Conservation (phyloP, 1,284 basidiomycete genomes). For the Rhodotorula mucilaginosa region DNA sequence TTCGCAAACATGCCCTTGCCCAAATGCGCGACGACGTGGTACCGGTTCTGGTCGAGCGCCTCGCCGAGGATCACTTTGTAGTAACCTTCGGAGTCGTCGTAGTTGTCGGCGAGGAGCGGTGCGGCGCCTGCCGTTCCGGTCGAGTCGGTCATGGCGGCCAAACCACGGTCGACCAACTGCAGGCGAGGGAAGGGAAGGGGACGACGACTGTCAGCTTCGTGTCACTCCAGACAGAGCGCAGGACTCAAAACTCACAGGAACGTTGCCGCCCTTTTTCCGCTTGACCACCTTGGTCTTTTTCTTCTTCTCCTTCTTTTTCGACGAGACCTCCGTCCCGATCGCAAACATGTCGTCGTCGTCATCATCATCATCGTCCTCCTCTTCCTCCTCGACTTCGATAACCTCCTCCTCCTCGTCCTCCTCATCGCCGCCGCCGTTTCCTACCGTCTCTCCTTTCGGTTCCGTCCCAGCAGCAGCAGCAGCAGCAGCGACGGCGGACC, state of each 20-base stretch:
- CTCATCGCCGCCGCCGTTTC: slow-evolving; percentile 12
- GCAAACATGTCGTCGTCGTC: slow-evolving; percentile 90
- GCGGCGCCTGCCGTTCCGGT: neutral
- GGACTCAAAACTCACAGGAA: slow-evolving; percentile 18
- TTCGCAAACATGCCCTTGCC: slow-evolving; percentile 99
- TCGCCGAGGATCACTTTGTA: slow-evolving; percentile 93
- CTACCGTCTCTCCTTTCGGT: slow-evolving; percentile 58
- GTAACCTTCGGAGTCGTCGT: slow-evolving; percentile 86
- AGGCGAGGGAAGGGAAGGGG: neutral
- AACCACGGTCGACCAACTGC: slow-evolving; percentile 33
- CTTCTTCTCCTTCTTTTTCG: slow-evolving; percentile 64
- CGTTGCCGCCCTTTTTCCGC: slow-evolving; percentile 16
- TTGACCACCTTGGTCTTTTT: slow-evolving; percentile 6
- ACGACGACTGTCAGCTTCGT: neutral
- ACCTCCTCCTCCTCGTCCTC: slow-evolving; percentile 16
- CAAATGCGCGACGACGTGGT: slow-evolving; percentile 89
- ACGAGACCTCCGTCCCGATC: slow-evolving; percentile 56
- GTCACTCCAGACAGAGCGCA: neutral
- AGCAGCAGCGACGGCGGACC: slow-evolving; percentile 3
- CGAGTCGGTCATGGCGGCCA: slow-evolving; percentile 36
- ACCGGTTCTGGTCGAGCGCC: slow-evolving; percentile 84
- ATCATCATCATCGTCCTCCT: slow-evolving; percentile 62
- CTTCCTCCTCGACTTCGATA: slow-evolving; percentile 19
- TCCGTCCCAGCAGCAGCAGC: slow-evolving; percentile 47
- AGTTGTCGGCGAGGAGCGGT: slow-evolving; percentile 53